Conservation (phyloP, 345 rosid species). For the Euphorbia peplus region DNA sequence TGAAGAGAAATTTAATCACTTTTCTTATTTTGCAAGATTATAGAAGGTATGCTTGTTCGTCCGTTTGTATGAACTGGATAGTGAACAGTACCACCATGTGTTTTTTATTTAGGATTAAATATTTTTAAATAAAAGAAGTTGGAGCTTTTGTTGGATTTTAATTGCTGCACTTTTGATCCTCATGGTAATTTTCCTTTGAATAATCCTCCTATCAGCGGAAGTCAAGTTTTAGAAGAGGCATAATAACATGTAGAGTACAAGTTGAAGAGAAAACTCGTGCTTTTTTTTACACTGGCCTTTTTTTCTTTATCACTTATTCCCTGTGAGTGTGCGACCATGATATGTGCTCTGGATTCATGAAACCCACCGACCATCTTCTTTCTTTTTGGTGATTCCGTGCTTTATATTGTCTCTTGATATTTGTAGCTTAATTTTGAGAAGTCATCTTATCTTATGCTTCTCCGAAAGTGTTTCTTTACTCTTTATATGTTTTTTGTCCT, state of each 20-base stretch:
- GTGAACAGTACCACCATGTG: no score
- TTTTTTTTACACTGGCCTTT: not conserved
- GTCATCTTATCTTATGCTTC: not conserved
- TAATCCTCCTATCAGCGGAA: not conserved
- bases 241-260: not conserved
- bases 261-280: not conserved
- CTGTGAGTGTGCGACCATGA: no score
- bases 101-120: no score
- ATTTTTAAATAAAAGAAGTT: no score
- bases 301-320: not conserved
- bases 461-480: not conserved
- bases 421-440: not conserved
- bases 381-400: not conserved
- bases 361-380: no score
- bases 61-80: no score
- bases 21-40: not conserved
- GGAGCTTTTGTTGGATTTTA: no score
- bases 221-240: not conserved
- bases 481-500: not conserved
- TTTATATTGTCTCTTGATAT: not conserved
- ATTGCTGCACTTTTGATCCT: not conserved
- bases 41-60: not conserved
- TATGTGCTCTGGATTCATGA: not conserved
- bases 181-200: not conserved
- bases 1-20: not conserved